Evolutionary conservation across 2,329 filamentous ascomycete genomes (phyloP).

Genomic region (Talaromyces sp.): DNA sequence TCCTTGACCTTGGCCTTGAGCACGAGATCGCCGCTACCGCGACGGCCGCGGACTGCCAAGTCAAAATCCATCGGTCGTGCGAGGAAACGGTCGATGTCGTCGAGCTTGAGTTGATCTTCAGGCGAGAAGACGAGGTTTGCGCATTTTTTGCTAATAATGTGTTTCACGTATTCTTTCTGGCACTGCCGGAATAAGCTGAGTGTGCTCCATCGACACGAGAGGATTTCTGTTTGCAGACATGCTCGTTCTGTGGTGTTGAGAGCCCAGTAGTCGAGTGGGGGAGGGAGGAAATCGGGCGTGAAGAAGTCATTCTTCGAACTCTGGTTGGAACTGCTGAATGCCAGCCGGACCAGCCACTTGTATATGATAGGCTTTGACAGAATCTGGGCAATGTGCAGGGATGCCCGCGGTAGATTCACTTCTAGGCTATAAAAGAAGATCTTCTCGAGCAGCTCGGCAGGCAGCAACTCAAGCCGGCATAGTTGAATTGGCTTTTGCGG

Average conservation of each 20-base stretch:
- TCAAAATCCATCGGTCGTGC: constrained; percentile 19
- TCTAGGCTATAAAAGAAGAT: constrained; percentile 50
- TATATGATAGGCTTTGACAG: constrained; percentile 40
- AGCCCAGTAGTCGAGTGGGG: constrained; percentile 29
- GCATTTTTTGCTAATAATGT: constrained; percentile 28
- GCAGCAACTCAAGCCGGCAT: constrained; percentile 41
- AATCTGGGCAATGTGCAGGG: constrained; percentile 34
- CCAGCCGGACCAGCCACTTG: constrained; percentile 39
- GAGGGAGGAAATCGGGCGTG: constrained; percentile 34
- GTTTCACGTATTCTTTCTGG: constrained; percentile 34
- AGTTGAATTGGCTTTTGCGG: not conserved
- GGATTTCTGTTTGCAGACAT: constrained; percentile 31
- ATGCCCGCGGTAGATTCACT: constrained; percentile 43
- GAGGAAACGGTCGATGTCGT: constrained; percentile 22
- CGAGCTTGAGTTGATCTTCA: constrained; percentile 20
- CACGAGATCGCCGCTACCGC: constrained; percentile 18
- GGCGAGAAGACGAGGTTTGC: constrained; percentile 22
- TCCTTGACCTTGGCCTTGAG: not conserved
- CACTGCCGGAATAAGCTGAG: constrained; percentile 34
- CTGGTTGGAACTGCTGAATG: constrained; percentile 36
- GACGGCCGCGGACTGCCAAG: constrained; percentile 18
- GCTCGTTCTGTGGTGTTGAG: constrained; percentile 25
- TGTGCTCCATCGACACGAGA: constrained; percentile 40
- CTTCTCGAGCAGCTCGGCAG: constrained; percentile 46
- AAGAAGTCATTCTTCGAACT: constrained; percentile 29